phyloP scores from a whole-genome alignment of 139 green algal species.

The Nannochloris sp. region DNA sequence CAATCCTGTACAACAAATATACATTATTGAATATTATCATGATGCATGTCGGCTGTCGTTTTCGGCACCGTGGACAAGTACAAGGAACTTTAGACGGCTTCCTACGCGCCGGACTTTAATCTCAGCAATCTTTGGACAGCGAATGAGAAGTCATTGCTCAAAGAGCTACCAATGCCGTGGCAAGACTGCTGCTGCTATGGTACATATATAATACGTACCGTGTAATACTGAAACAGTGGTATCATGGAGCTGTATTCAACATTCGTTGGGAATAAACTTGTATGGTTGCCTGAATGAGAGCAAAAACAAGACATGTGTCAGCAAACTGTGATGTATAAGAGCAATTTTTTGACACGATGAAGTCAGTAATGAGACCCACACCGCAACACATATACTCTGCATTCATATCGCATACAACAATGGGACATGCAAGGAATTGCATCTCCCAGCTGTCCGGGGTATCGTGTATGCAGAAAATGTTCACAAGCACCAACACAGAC shows the following conservation, averaged over 20 bases:
- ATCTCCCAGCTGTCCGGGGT: conserved; percentile 34
- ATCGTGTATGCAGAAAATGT: conserved; percentile 10
- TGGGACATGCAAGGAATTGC: conserved; percentile 32
- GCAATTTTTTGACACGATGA: conserved; percentile 26
- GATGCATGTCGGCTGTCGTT: conserved; percentile 16
- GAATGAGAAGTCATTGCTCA: conserved; percentile 21
- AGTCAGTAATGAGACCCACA: conserved; percentile 6
- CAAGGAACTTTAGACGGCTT: conserved; percentile 20
- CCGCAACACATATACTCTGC: conserved; percentile 23
- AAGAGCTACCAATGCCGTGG: conserved; percentile 31
- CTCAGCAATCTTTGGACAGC: conserved; percentile 35
- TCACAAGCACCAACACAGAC: neutral
- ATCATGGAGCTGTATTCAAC: too few species aligned
- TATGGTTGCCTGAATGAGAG: too few species aligned
- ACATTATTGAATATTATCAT: too few species aligned
- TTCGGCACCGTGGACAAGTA: conserved; percentile 19
- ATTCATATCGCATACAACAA: conserved; percentile 31
- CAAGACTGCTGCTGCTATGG: conserved; percentile 25
- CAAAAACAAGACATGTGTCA: too few species aligned
- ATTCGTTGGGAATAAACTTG: too few species aligned
- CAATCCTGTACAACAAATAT: too few species aligned
- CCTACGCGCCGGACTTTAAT: conserved; percentile 23
- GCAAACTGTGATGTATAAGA: conserved; percentile 9
- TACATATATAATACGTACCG: neutral
- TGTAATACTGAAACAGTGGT: too few species aligned